Evolutionary conservation across 192 early-diverging fungal genomes (phyloP), one percentile per base, ranked within the genome.

Genomic region (Piromyces finnis): DNA sequence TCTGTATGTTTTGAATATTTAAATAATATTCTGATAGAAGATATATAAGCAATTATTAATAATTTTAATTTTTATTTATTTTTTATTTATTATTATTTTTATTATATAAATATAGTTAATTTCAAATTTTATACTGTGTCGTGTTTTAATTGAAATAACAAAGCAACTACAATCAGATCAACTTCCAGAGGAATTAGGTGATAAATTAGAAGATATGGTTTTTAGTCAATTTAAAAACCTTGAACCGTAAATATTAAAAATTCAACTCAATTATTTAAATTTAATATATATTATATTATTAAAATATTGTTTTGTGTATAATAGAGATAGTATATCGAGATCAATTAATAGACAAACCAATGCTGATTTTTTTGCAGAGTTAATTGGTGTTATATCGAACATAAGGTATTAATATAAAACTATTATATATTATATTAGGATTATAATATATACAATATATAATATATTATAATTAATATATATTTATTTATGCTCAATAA

Each of bases 351-450:
- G 94, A 18, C 90, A 91, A 79, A 94, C 95, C 17, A 97, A 95
- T 84, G 91, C 95, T 84, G 93, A 97, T 78, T 84, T 97, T 22
- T 95, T 95, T 84, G 93, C 95, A 5, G 92, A 95, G 82, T 88
- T 99, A n/a, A 94, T 97, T 84, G 98, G 98, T 11, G 87, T 91
- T 28, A 86, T 99, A 28, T 98, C 97, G 0, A 91, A 90, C 68
- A 92, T 97, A 77, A 85, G 94, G 85, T 88, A 37, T 22, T 78
- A 16, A 29, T 16, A 29, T 16, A 29, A 29, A 32, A 39, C 22
- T 84, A 36, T 30, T n/a, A n/a, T n/a, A n/a, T n/a, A n/a, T n/a
- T n/a, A n/a, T n/a, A n/a, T n/a, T n/a, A n/a, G n/a, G n/a, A n/a
- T n/a, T n/a, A n/a, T n/a, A n/a, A n/a, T n/a, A n/a, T n/a, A n/a